Percentiles rank a stretch among this genome's conserved stretches.
phyloP scores from a whole-genome alignment of 768 basidiomycete genomes.

The Lentinula raphanica region DNA sequence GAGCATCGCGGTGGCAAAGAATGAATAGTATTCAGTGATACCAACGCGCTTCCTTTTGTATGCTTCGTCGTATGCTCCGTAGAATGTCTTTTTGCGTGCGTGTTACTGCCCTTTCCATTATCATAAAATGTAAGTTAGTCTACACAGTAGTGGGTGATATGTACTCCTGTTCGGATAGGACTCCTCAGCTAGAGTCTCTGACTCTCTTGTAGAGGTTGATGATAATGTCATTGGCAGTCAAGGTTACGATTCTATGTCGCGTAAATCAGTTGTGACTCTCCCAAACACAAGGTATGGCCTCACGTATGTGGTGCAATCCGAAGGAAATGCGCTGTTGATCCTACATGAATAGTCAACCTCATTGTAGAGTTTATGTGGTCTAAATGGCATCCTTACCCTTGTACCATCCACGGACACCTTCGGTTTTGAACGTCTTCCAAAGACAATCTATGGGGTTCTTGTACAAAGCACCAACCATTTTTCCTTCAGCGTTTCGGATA shows the following conservation, averaged over 20 bases:
- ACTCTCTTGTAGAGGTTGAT: slow-evolving; percentile 58
- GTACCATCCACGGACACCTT: slow-evolving; percentile 93
- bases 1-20: slow-evolving; percentile 60
- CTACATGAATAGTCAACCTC: too few relatives aligned
- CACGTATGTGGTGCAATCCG: slow-evolving; percentile 91
- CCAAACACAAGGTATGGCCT: slow-evolving; percentile 16
- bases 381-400: slow-evolving; percentile 58
- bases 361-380: too few relatives aligned
- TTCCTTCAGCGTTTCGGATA: slow-evolving; percentile 62
- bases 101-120: too few relatives aligned
- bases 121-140: too few relatives aligned
- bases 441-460: slow-evolving; percentile 93
- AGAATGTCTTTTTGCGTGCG: too few relatives aligned
- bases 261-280: not conserved
- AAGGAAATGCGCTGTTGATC: slow-evolving; percentile 90
- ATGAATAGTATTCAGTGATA: slow-evolving; percentile 13
- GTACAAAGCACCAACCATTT: slow-evolving; percentile 70
- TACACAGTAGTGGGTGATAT: too few relatives aligned
- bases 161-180: not conserved
- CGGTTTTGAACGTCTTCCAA: slow-evolving; percentile 89
- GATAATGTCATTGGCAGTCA: slow-evolving; percentile 84
- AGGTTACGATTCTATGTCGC: slow-evolving; percentile 69
- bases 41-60: too few relatives aligned
- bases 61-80: too few relatives aligned
- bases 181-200: slow-evolving; percentile 15